Percentiles rank a stretch among this genome's conserved stretches.
Evolutionary conservation across 23 red algal genomes (phyloP).

Genomic region (Pyropia yezoensis): DNA sequence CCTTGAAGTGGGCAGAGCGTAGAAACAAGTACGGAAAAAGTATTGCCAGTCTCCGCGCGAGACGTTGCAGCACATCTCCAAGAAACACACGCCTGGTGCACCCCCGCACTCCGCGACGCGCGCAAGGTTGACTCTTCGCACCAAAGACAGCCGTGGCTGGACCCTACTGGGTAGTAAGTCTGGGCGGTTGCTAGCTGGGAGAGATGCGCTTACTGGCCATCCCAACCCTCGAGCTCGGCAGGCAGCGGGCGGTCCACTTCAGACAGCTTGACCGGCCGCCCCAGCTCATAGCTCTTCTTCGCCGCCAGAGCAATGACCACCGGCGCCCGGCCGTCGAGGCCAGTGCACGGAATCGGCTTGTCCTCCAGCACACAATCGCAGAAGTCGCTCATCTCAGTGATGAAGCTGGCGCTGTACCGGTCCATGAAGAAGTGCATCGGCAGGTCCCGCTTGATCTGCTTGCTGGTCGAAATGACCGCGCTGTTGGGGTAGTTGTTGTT

Average conservation of each 20-base stretch:
- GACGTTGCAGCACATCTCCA: too few relatives aligned
- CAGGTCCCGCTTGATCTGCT: conserved; percentile 85
- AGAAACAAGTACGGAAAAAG: too few relatives aligned
- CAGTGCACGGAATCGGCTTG: conserved; percentile 78
- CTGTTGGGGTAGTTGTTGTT: conserved; percentile 98
- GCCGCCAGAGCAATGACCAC: conserved; percentile 95
- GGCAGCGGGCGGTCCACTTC: conserved; percentile 82
- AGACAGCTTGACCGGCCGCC: conserved; percentile 59
- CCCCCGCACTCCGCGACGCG: too few relatives aligned
- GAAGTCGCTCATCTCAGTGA: conserved; percentile 85
- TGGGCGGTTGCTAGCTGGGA: too few relatives aligned
- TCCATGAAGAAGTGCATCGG: conserved; percentile 99
- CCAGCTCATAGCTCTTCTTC: conserved; percentile 69
- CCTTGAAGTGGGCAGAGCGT: too few relatives aligned
- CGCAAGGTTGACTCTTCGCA: too few relatives aligned
- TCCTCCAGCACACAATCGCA: conserved; percentile 61
- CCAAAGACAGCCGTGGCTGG: too few relatives aligned
- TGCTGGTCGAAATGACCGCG: conserved; percentile 78
- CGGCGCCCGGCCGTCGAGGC: conserved; percentile 91
- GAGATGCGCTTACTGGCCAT: conserved; percentile 50
- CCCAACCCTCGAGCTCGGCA: conserved; percentile 54
- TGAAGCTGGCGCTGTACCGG: conserved; percentile 94
- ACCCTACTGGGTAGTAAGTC: too few relatives aligned
- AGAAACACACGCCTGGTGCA: too few relatives aligned
- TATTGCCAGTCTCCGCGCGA: too few relatives aligned